Evolutionary conservation across 2,329 filamentous ascomycete species (phyloP), one percentile per base, ranked within the genome.

Genomic region (Pseudopithomyces maydicus): DNA sequence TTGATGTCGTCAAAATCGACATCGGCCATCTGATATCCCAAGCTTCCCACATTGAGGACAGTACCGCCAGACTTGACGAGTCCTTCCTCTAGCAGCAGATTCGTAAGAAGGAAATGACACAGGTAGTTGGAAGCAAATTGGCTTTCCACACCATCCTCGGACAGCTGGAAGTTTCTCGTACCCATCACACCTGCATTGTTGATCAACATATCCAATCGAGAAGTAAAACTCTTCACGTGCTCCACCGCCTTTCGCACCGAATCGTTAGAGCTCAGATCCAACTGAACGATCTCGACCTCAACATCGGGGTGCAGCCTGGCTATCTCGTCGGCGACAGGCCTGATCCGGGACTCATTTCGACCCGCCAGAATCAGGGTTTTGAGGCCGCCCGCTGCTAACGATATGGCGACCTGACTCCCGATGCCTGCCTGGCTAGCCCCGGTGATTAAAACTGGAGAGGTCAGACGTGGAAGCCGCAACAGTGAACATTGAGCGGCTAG

Each of bases 121-220:
- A 50, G 33, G 26, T 51, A 51, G 22, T 53, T 41, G 11, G 20
- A 2, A 8, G 38, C 50, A 20, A 53, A 53, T 39, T 53, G 50
- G 50, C 50, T 53, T 23, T 53, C 41, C 3, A 53, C 50, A 11
- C 39, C 39, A 19, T 53, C 39, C n/a, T 19, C 20, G 3, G 41
- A 53, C 3, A 45, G 26, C 20, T 23, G 10, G 32, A 45, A 53
- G 12, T 29, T 26, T 15, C 39, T 54, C 6, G 54, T 55, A 4
- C 51, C 57, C 54, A 64, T 72, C 50, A 78, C 65, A 33, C 76
- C 77, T 1, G 78, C 78, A 58, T 79, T 79, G 57, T 71, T 64
- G 48, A 78, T 67, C 6, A 79, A 65, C 41, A 79, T 62, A 57
- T 80, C 75, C 68, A 8, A 72, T 67, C n/a, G n/a, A 14, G 54